Base-by-base conservation (phyloP, 306 rosid genomes). In the Neltuma alba region DNA sequence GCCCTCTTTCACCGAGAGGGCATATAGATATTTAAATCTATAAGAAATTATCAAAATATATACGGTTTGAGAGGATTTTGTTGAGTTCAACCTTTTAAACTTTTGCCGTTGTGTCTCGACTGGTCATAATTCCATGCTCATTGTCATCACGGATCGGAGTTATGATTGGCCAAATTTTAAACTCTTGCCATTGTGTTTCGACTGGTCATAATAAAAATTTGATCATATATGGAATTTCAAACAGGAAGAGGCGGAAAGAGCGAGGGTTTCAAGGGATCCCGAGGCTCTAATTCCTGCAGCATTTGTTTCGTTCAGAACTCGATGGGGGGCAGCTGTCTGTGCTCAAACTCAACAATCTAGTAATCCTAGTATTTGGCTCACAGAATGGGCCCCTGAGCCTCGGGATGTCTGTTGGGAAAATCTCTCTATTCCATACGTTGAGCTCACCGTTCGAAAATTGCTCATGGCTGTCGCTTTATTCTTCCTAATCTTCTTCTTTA, bases 371-470 rank as follows among this genome's bases (percentile, higher is more conserved):
- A 62, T 92, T 78, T 92, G 99, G 97, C 87, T 94, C 77, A 94
- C 97, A 37, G 99, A 94, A 36, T 94, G 99, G 99, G 97, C 97
- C 76, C 95, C 99, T 33, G 94, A 92, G 78, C 99, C 99, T 63
- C 77, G 97, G 10, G 99, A 94, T 40, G 83, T 94, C 62, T 88
- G 58, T 57, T 94, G 99, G 99, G 84, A 89, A 55, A 94, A 94
- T 83, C 97, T 94, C 71, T 83, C 97, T 8, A 88, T 94, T 86
- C 98, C 98, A 73, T 92, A 87, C 63, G 89, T 94, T 64, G 88
- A 89, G 55, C 95, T 94, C 69, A 79, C 84, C 15, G 23, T 94
- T 50, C 85, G 98, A 71, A 94, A 83, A 79, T 78, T 92, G 81
- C 83, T 94, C 80, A 87, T 86, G 82, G 60, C 62, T 31, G 81